Conservation (phyloP, 2,329 filamentous ascomycete genomes). For the Sporothrix luriei region DNA sequence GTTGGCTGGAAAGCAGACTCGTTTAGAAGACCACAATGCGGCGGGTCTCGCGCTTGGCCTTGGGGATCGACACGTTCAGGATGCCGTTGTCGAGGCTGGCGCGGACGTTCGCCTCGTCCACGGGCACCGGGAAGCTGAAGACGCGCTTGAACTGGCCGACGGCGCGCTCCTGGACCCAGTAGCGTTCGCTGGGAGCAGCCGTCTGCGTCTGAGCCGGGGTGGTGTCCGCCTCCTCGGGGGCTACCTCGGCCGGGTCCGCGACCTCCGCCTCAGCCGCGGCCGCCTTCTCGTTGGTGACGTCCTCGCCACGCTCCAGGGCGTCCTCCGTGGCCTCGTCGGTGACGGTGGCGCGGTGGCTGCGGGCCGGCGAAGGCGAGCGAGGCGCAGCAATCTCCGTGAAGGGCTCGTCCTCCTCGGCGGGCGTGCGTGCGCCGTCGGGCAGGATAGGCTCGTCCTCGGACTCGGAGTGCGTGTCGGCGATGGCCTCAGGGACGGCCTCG, state of each 20-base stretch:
- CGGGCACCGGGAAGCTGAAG: constrained; percentile 67
- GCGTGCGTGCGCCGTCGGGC: constrained; percentile 22
- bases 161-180: constrained; percentile 70
- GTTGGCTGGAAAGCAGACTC: background rate
- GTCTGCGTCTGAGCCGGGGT: constrained; percentile 25
- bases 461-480: constrained; percentile 28
- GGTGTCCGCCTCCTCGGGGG: constrained; percentile 25
- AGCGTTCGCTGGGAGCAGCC: constrained; percentile 44
- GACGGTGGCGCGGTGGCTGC: constrained; percentile 62
- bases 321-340: constrained; percentile 58
- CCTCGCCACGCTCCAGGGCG: constrained; percentile 39
- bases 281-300: constrained; percentile 41
- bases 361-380: constrained; percentile 39
- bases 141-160: constrained; percentile 68
- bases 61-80: constrained; percentile 65
- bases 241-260: constrained; percentile 40
- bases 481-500: constrained; percentile 22
- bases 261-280: constrained; percentile 8
- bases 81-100: constrained; percentile 68
- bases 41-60: constrained; percentile 61
- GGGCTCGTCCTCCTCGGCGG: constrained; percentile 43
- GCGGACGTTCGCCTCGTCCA: constrained; percentile 64
- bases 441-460: constrained; percentile 36
- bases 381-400: constrained; percentile 45
- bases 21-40: constrained; percentile 59